These are phyloP conservation scores for Phanerochaete sordida DNA, from an alignment of 768 basidiomycete genomes.

Conservation along the genomic window DNA sequence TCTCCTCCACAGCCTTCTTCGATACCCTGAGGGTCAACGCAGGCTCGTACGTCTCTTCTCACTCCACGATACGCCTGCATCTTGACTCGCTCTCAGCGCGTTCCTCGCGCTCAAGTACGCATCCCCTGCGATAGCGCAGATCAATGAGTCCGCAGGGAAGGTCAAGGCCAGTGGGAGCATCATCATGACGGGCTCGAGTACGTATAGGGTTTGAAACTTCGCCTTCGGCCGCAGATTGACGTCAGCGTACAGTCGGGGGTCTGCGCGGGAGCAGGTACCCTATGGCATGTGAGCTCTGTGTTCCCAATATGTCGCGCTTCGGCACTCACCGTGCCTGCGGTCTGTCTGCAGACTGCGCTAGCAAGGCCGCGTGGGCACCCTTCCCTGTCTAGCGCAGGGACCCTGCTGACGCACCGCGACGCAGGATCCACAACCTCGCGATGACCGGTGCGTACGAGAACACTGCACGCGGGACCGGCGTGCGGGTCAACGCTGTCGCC, in stretches of 20 bases:
- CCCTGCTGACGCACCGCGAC: background rate
- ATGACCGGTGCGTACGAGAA: constrained; percentile 53
- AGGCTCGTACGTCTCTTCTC: constrained; percentile 39
- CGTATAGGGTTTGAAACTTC: constrained; percentile 19
- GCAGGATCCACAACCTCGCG: constrained; percentile 83
- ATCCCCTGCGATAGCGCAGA: constrained; percentile 73
- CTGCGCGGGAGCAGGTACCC: constrained; percentile 77
- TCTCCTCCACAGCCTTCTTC: constrained; percentile 77
- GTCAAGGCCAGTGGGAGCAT: constrained; percentile 72
- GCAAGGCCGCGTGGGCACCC: constrained; percentile 79
- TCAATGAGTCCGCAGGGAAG: constrained; percentile 67
- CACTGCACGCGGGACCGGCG: constrained; percentile 65
- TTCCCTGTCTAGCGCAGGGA: background rate
- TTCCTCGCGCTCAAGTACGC: constrained; percentile 89
- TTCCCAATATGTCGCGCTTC: background rate
- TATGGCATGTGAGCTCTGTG: constrained; percentile 62
- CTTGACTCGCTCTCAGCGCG: constrained; percentile 55
- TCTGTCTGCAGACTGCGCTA: constrained; percentile 67
- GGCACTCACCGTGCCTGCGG: constrained; percentile 15
- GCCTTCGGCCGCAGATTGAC: background rate
- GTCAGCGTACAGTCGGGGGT: constrained; percentile 60
- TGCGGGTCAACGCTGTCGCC: constrained; percentile 87
- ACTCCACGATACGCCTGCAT: constrained; percentile 36
- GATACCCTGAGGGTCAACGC: constrained; percentile 75
- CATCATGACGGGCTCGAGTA: constrained; percentile 82